These are phyloP conservation scores for Oidiodendron maius DNA, from an alignment of 495 filamentous ascomycete genomes.

Conservation along the genomic window DNA sequence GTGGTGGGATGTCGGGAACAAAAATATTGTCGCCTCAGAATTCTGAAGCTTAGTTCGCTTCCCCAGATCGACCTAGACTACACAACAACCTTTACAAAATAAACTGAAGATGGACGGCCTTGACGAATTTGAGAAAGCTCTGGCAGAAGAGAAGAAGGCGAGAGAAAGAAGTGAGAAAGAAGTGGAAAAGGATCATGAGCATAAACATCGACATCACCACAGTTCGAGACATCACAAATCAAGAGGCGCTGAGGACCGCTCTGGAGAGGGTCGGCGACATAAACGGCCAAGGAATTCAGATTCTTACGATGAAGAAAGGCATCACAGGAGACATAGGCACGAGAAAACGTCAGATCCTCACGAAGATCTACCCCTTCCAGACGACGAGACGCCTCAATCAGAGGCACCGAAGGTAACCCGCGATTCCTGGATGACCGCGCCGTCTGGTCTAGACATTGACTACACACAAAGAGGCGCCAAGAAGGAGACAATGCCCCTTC, in stretches of 20 bases:
- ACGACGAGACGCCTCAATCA: constrained; percentile 34
- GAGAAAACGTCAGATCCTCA: constrained; percentile 40
- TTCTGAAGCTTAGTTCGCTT: constrained; percentile 27
- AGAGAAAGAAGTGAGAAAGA: constrained; percentile 36
- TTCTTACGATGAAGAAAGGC: constrained; percentile 28
- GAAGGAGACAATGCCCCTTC: constrained; percentile 39
- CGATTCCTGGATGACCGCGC: constrained; percentile 93
- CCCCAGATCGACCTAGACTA: not conserved
- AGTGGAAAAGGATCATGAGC: constrained; percentile 38
- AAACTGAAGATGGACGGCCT: constrained; percentile 22
- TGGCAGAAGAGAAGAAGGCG: constrained; percentile 45
- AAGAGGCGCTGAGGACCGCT: constrained; percentile 24
- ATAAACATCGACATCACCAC: constrained; percentile 30
- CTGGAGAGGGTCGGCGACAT: constrained; percentile 32
- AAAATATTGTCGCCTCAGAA: constrained; percentile 21
- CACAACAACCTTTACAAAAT: not conserved
- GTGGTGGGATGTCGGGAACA: constrained; percentile 12
- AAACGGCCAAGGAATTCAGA: constrained; percentile 40
- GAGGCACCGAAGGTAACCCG: constrained; percentile 36
- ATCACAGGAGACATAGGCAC: constrained; percentile 24
- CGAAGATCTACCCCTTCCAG: constrained; percentile 37
- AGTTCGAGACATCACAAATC: constrained; percentile 34
- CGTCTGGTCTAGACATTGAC: constrained; percentile 74
- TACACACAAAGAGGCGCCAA: constrained; percentile 67
- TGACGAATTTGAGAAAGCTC: constrained; percentile 37